Base-by-base conservation (phyloP, 805 yeast genomes). In the Candida berthetii region DNA sequence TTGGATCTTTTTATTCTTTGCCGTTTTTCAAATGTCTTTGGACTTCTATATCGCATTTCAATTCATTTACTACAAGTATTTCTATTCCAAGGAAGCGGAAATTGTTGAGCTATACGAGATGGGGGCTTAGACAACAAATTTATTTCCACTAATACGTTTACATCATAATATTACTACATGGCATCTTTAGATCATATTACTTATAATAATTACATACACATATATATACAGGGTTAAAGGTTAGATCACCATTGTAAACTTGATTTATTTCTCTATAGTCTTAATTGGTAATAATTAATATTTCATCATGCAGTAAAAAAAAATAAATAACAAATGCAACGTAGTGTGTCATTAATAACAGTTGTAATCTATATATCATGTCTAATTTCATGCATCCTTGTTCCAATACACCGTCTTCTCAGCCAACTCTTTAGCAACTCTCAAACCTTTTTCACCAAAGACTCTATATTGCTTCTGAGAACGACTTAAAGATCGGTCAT, bases 11-110 rank as follows among this genome's bases (percentile, higher is more conserved):
- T 69, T 84, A 8, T 54, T 76, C 37, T 88, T 88, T 42, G 93
- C 86, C 0, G 60, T 82, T 35, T 83, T 86, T 58, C 96, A 87
- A 64, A 84, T 85, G 80, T 55, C 74, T 18, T 67, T 87, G 45
- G 93, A 87, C 57, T 63, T 85, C 34, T 72, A 80, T 46, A 84
- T 87, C 42, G 84, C 85, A 7, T 80, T 71, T 38, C 95, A 84
- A 55, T 86, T 78, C 56, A 64, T 85, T 39, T 76, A 82, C 57
- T 85, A 78, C 60, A 78, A 71, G 51, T 68, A 59, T 43, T 62
- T 62, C 36, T 65, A 61, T 45, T 18, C 36, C 1, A 37, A 32
- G 7, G 35, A 32, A 8, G 32, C 38, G 5, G 37, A 37, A 16
- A 19, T 28, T 4, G 35, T 48, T 14, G 48, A 48, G 31, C 24